Conservation (phyloP, 139 green algal species). For the Chlorella ohadii region DNA sequence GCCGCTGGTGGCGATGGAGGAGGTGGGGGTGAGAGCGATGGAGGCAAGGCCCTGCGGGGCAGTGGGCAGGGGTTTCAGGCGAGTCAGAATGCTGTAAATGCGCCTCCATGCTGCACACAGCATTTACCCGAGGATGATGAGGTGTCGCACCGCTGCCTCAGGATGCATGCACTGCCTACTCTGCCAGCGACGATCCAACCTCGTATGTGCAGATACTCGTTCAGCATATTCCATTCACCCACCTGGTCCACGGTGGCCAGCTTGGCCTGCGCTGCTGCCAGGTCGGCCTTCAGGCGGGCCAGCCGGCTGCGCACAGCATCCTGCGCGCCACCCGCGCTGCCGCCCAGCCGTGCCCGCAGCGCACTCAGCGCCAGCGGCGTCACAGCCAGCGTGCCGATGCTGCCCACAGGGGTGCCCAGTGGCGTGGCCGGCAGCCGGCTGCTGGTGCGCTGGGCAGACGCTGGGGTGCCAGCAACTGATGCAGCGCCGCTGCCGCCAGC, state of each 20-base stretch:
- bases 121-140: too few relatives aligned
- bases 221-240: neutral
- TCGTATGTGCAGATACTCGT: neutral
- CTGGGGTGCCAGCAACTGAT: neutral
- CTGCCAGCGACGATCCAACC: too few relatives aligned
- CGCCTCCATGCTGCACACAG: too few relatives aligned
- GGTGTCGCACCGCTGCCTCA: too few relatives aligned
- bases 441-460: neutral
- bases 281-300: slow-evolving; percentile 41
- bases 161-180: too few relatives aligned
- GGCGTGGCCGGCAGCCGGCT: slow-evolving; percentile 5
- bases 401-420: neutral
- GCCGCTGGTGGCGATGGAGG: slow-evolving; percentile 1
- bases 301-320: slow-evolving; percentile 41
- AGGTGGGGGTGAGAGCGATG: slow-evolving; percentile 34
- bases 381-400: neutral
- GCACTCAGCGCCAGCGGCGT: slow-evolving; percentile 29
- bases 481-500: neutral
- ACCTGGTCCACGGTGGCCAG: slow-evolving; percentile 45
- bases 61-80: neutral
- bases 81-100: neutral
- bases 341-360: slow-evolving; percentile 22
- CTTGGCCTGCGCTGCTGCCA: slow-evolving; percentile 40
- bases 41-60: slow-evolving; percentile 35
- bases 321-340: slow-evolving; percentile 19